Base-by-base conservation (phyloP, 352 stramenopile species). In the Globisporangium cylindrosporum region DNA sequence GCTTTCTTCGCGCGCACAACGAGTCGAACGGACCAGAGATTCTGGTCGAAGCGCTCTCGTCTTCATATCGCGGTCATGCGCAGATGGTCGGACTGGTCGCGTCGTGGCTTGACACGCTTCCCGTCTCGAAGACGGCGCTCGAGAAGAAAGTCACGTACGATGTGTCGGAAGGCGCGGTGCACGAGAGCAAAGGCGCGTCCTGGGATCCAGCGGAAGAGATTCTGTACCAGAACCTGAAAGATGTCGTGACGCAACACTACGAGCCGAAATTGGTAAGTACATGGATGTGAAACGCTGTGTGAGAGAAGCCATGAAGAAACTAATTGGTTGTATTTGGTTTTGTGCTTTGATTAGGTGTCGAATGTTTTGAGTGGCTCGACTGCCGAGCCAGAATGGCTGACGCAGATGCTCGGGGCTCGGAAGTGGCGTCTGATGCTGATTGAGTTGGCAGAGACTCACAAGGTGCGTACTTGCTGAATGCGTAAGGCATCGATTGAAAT, bases 401-500 rank as follows among this genome's bases (percentile, higher is more conserved):
- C 86, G 20, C 77, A 91, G 14, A 96, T 96, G 88, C 76, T 96
- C 6, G 77, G 76, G 20, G 81, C 93, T 53, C 80, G 79, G 27
- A 93, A 96, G 62, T 96, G 86, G 88, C 80, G 88, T 22, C 51
- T 87, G 8, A 94, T 96, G 84, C 74, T 96, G 4, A 94, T 96
- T 73, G 86, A 94, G 29, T 62, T 96, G 8, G 88, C 88, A 0
- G 86, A 96, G 64, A 92, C 82, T 7, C 85, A 96, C 76, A 94
- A 92, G 77, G 86, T 93, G 72, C 24, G 65, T 67, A 14, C 7
- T 12, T 25, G 49, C 9, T 70, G 51, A 49, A 53, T 25, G 27
- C 3, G 27, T 38, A 18, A 20, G 25, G 14, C 12, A 32, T 71
- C 27, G 27, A 18, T 57, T 8, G 32, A 36, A 24, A 22, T 58